Evolutionary conservation across 2,329 filamentous ascomycete species (phyloP), one percentile per base, ranked within the genome.

Genomic region (Neopestalotiopsis clavispora): DNA sequence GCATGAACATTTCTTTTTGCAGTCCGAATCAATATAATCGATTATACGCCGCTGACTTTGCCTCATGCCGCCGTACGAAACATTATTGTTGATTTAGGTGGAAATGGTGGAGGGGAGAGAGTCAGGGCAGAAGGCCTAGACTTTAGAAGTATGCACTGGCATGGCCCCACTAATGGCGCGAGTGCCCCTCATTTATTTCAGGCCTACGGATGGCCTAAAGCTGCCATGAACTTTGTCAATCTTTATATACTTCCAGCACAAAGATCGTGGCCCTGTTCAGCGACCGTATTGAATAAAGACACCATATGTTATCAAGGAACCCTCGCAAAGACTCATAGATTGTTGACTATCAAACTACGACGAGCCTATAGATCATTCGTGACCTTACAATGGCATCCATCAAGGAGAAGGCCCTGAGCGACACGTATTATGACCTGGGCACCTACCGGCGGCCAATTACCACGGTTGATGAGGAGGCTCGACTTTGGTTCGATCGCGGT

Each of bases 401-500:
- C 14, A 9, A 30, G 58, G 58, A 32, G 10, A 12, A 32, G 28
- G 17, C 30, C 12, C 34, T 45, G 23, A 34, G 34, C 5, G 65
- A 20, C 58, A 62, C 49, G 6, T 91, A 92, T 78, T 87, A 93
- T 76, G 77, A 93, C 72, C 86, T 94, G 1, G 91, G 91, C 68
- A 75, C 80, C 0, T 90, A 87, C 75, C 79, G 82, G 40, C 86
- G 88, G n/a, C 73, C 80, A 2, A 81, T 93, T 60, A 89, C 80
- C 45, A 89, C 90, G 0, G 77, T 73, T 17, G 88, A 76, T 73
- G 58, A 76, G 3, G 81, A 84, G 60, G 85, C 89, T 1, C 88
- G 92, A 74, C 80, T 73, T 6, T 94, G 92, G 92, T 94, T 93
- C 76, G 84, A 91, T 75, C 88, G 91, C 3, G 92, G 91, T 2